Evolutionary conservation across 2,329 filamentous ascomycete species (phyloP), one percentile per base, ranked within the genome.

Genomic region (Pseudogymnoascus sp.): DNA sequence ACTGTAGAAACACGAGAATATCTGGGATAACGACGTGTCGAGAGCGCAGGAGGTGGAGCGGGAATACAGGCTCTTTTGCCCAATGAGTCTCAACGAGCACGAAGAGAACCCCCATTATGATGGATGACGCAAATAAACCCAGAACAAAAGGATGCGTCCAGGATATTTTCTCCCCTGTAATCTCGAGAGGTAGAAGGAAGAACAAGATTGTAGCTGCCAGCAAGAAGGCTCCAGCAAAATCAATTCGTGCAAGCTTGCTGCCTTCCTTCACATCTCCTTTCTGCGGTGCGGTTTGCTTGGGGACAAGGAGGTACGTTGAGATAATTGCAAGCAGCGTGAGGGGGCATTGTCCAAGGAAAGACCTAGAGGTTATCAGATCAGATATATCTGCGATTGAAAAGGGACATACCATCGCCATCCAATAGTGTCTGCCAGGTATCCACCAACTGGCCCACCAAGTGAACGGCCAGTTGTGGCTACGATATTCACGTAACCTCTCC

Each of bases 381-480:
- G 28, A 28, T 53, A 19, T 31, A 7, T 41, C 24, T 7, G 16
- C n/a, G 16, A n/a, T 28, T 19, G n/a, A 50, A 50, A 50, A 16
- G 43, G 24, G 24, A 4, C 43, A 26, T 28, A 50, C 85, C 85
- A 87, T 72, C 87, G 76, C 87, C 86, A 89, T 14, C 86, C 86
- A 11, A 89, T 78, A 0, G 80, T 79, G 66, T 89, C 84, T 1
- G 84, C 82, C 1, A 89, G 72, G 3, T 65, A 68, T 1, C 86
- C 87, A 1, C 86, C 87, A 0, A 87, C 63, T 2, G 81, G 82
- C 0, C 81, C 82, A 1, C 82, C 82, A 0, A 83, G 68, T 50
- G 79, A 82, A 37, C 82, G 75, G 2, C 81, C 82, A 2, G 77
- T 75, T 0, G 82, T 83, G 10, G 79, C 77, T 10, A 80, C 77